Evolutionary conservation across 306 rosid genomes (phyloP).

Genomic region (Pueraria montana): DNA sequence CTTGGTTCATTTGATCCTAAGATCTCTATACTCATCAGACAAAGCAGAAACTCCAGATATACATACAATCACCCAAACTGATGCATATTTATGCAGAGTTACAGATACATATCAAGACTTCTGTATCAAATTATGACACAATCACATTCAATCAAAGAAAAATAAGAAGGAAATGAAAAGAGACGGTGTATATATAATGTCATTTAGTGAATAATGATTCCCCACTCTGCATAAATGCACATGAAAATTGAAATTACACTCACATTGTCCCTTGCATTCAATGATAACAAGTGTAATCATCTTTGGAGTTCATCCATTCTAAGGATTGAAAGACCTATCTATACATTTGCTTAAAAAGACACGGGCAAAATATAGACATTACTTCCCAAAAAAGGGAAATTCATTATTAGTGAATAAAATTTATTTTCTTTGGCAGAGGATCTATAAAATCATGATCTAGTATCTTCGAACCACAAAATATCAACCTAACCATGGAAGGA

Average conservation of each 20-base stretch:
- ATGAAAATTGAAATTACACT: constrained; percentile 26
- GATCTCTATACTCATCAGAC: constrained; percentile 2
- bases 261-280: neutral
- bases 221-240: constrained; percentile 37
- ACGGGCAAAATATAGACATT: constrained; percentile 32
- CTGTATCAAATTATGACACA: constrained; percentile 9
- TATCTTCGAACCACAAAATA: constrained; percentile 44
- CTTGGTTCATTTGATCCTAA: constrained; percentile 30
- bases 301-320: constrained; percentile 32
- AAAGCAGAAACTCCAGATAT: constrained; percentile 34
- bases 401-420: constrained; percentile 4
- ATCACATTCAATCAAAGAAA: constrained; percentile 15
- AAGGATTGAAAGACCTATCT: constrained; percentile 8
- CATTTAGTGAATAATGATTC: constrained; percentile 11
- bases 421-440: neutral
- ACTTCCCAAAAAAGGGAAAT: constrained; percentile 2
- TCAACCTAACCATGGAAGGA: constrained; percentile 43
- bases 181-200: neutral
- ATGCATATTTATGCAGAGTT: constrained; percentile 2
- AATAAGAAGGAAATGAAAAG: constrained; percentile 4
- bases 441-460: constrained; percentile 36
- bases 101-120: constrained; percentile 32
- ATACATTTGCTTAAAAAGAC: constrained; percentile 26
- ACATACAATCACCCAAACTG: neutral
- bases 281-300: constrained; percentile 26